These are phyloP conservation scores for Quercus lobata DNA, from an alignment of 331 rosid genomes.

Conservation along the genomic window DNA sequence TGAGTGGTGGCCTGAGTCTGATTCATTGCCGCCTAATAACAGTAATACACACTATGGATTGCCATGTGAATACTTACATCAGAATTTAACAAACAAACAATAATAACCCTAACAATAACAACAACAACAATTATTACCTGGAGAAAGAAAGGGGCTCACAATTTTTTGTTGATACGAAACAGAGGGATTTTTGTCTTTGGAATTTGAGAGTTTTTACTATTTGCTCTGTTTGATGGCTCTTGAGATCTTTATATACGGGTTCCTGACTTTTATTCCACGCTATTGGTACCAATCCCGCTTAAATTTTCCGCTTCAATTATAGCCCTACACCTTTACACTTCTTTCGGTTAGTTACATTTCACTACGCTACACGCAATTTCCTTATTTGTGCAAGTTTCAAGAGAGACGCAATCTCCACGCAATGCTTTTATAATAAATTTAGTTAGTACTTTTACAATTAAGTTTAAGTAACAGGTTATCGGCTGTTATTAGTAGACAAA, in stretches of 20 bases:
- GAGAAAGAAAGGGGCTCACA: not conserved
- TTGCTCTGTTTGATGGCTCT: not conserved
- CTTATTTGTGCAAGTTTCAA: too few relatives aligned
- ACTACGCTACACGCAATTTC: too few relatives aligned
- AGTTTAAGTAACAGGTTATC: rapidly evolving
- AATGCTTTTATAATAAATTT: too few relatives aligned
- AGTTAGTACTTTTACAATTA: too few relatives aligned
- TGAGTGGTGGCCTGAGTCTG: constrained; percentile 16
- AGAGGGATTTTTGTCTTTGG: not conserved
- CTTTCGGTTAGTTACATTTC: not conserved
- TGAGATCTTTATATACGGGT: not conserved
- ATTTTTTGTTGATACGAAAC: not conserved
- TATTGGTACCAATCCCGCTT: constrained; percentile 35
- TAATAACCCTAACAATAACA: not conserved
- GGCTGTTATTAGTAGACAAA: rapidly evolving
- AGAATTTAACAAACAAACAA: too few relatives aligned
- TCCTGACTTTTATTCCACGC: constrained; percentile 31
- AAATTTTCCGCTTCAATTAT: constrained; percentile 33
- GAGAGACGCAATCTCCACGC: too few relatives aligned
- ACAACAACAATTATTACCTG: too few relatives aligned
- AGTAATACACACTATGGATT: not conserved
- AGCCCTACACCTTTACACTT: constrained; percentile 22
- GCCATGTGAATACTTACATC: not conserved
- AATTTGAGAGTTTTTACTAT: not conserved
- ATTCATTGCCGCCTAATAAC: constrained; percentile 27